Conservation (phyloP, 2,329 filamentous ascomycete species). For the Diaporthe ampelina region DNA sequence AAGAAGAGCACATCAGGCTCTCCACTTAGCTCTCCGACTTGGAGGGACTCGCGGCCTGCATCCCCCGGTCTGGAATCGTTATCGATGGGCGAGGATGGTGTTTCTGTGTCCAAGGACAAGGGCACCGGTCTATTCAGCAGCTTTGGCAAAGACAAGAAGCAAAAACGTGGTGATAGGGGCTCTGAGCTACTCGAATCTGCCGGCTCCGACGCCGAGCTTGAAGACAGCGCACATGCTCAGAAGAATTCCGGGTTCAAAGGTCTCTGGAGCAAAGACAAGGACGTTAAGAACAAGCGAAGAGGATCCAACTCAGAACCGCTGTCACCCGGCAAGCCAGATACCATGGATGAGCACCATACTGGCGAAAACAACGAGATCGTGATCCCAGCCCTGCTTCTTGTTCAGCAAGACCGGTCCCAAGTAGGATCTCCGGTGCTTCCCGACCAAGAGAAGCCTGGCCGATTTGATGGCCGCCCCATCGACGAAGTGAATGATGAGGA, state of each 20-base stretch:
- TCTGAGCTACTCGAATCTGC: neutral
- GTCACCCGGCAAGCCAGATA: slow-evolving; percentile 8
- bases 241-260: slow-evolving; percentile 1
- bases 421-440: neutral
- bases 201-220: neutral
- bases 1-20: slow-evolving; percentile 10
- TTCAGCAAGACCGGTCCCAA: neutral
- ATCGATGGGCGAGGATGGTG: neutral
- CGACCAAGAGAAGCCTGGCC: neutral
- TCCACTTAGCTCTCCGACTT: slow-evolving; percentile 1
- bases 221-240: neutral
- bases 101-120: neutral
- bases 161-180: neutral
- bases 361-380: neutral
- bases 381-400: slow-evolving; percentile 15
- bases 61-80: neutral
- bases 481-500: neutral
- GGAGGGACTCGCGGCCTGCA: neutral
- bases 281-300: slow-evolving; percentile 3
- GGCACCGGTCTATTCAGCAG: neutral
- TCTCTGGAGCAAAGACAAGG: slow-evolving; percentile 21
- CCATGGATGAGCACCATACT: neutral
- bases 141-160: slow-evolving; percentile 8
- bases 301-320: neutral
- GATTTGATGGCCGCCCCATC: neutral